phyloP scores from a whole-genome alignment of 2,329 filamentous ascomycete species.

The Cladosporium velox region DNA sequence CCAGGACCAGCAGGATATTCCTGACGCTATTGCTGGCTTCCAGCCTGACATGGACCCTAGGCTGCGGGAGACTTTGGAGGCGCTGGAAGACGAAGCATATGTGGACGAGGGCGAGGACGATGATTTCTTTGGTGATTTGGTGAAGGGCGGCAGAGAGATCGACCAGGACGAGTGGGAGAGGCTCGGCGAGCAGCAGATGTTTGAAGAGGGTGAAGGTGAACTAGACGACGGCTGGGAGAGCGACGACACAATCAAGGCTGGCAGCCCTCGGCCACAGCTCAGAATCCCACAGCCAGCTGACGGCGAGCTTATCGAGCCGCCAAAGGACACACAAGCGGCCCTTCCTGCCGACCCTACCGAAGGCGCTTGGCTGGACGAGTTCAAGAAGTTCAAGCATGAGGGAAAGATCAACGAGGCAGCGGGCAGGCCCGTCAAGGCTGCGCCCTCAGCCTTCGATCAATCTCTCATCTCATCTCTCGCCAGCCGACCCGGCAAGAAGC shows the following conservation, averaged over 20 bases:
- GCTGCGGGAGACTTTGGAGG: slow-evolving; percentile 85
- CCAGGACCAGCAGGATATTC: slow-evolving; percentile 88
- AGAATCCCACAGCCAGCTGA: slow-evolving; percentile 42
- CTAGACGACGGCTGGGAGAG: slow-evolving; percentile 89
- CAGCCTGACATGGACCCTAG: slow-evolving; percentile 98
- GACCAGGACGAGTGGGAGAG: slow-evolving; percentile 78
- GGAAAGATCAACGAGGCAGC: slow-evolving; percentile 45
- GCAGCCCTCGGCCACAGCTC: slow-evolving; percentile 28
- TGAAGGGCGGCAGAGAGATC: slow-evolving; percentile 70
- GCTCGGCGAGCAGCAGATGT: slow-evolving; percentile 37
- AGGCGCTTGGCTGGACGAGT: slow-evolving; percentile 87
- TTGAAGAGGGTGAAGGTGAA: slow-evolving; percentile 31
- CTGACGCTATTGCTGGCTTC: slow-evolving; percentile 88
- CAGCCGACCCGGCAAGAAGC: slow-evolving; percentile 85
- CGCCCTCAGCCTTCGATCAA: slow-evolving; percentile 67
- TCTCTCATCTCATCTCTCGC: slow-evolving; percentile 70
- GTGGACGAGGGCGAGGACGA: slow-evolving; percentile 79
- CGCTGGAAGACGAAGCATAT: slow-evolving; percentile 91
- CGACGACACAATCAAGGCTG: slow-evolving; percentile 72
- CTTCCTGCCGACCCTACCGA: slow-evolving; percentile 49
- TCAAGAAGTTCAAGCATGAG: slow-evolving; percentile 91
- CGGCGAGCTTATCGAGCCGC: slow-evolving; percentile 48
- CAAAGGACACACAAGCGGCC: slow-evolving; percentile 37
- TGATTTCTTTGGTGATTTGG: slow-evolving; percentile 77
- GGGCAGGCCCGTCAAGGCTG: slow-evolving; percentile 43